Evolutionary conservation across 2,329 filamentous ascomycete species (phyloP), one percentile per base, ranked within the genome.

Genomic region (Oidium heveae): DNA sequence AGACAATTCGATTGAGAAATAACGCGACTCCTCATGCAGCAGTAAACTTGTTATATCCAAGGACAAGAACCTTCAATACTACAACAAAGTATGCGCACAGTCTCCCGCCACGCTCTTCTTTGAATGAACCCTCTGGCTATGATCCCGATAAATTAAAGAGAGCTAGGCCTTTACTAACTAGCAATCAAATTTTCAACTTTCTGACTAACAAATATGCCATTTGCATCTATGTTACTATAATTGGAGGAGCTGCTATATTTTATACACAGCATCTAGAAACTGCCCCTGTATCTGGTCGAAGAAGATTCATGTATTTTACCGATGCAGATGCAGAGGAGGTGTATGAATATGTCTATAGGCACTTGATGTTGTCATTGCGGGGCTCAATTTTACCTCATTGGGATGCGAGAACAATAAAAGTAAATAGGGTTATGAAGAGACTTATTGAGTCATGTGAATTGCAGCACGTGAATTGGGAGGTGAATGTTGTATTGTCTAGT

Each of bases 401-500:
- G 66, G 80, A 86, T 62, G 70, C 70, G 37, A 71, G 82, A 51
- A 66, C 68, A 44, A 62, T 64, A 10, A 63, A 73, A 64, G 82
- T 87, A 7, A 71, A 73, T 63, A 69, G 74, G 56, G 81, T 88
- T 13, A 74, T 88, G 72, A 64, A 70, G 54, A 68, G 79, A 55
- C 65, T 89, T 61, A 75, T 87, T 28, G 80, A 80, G 6, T 78
- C 79, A 53, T 79, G 75, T 59, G 80, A 80, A 5, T 68, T 84
- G 68, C 57, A 54, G 66, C 73, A 58, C 67, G 73, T 58, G 56
- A 64, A 76, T 13, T 88, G 84, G 84, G 80, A 86, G 67, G 73
- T 88, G 4, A 71, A 74, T 61, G 83, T 89, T 7, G 86, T 89
- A 61, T 74, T 84, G n/a, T 79, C 80, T 57, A 70, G 71, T 20